Base-by-base conservation (phyloP, 352 stramenopile genomes). In the Phytophthora sp. region DNA sequence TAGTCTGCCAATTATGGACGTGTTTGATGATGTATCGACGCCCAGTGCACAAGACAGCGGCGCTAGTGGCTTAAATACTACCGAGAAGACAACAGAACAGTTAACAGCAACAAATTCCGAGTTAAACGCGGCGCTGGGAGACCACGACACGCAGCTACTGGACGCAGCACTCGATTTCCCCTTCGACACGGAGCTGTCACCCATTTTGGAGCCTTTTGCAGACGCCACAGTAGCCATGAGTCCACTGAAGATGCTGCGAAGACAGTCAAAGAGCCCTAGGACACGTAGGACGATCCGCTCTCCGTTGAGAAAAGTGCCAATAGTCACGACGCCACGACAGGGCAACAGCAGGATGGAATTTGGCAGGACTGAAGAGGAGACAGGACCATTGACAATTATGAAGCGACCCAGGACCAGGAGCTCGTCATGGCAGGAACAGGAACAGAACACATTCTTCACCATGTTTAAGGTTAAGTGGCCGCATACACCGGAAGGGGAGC, bases 381-480 rank as follows among this genome's bases (percentile, higher is more conserved):
- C 47, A 54, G 24, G 38, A 41, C 39, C 45, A 21, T 36, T 57
- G 39, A 42, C 13, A 49, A 57, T 46, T 13, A 69, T 23, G 31
- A 76, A 58, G 29, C 69, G 63, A 59, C 75, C 57, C 15, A 63
- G 50, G 51, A 70, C 56, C 21, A 71, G 63, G 46, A 62, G 63
- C 47, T 66, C 47, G 11, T 68, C 45, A 18, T 92, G 83, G 83
- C 75, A 46, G 31, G 70, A 87, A 16, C 74, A 81, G 38, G 83
- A 92, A 53, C 68, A 88, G 50, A 90, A 79, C 53, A 74, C 74
- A 4, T 92, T 92, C 57, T 92, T 88, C 45, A 61, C 74, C 1
- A 74, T 86, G 52, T 89, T 92, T 67, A 90, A 90, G 60, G 56
- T 62, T 45, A 92, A 92, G 50, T 92, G 83, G 79, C 76, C 77